Evolutionary conservation across 1,284 basidiomycete species (phyloP).

Genomic region (Mycena sp.): DNA sequence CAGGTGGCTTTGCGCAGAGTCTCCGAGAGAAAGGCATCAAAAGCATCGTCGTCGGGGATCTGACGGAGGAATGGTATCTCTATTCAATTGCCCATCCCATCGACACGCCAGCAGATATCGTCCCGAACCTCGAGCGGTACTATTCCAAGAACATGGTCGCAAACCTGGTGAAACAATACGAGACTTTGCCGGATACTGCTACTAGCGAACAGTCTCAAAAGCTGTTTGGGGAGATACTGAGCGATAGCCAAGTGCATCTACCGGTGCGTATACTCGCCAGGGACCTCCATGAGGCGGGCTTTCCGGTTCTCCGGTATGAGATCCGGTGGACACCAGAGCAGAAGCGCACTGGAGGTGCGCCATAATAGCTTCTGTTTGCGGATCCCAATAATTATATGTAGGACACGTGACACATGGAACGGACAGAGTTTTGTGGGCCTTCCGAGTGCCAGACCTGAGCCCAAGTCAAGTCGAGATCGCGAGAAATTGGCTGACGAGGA

Average conservation of each 20-base stretch:
- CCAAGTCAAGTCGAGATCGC: constrained; percentile 56
- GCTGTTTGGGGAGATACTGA: constrained; percentile 68
- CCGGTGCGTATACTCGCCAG: constrained; percentile 70
- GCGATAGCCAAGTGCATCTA: constrained; percentile 75
- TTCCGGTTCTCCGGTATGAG: constrained; percentile 73
- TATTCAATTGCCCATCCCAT: constrained; percentile 77
- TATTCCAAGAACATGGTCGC: constrained; percentile 60
- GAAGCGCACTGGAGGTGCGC: constrained; percentile 57
- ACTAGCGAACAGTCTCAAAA: constrained; percentile 52
- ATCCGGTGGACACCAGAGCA: constrained; percentile 77
- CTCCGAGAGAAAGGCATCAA: constrained; percentile 67
- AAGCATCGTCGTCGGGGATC: constrained; percentile 71
- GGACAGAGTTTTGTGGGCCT: constrained; percentile 58
- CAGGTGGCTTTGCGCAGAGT: constrained; percentile 62
- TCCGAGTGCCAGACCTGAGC: constrained; percentile 48
- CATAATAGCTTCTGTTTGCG: constrained; percentile 14
- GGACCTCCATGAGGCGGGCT: constrained; percentile 63
- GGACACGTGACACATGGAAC: constrained; percentile 76
- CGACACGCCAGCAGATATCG: constrained; percentile 54
- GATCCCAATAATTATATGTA: constrained; percentile 38
- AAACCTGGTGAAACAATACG: constrained; percentile 57
- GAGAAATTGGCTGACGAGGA: constrained; percentile 58
- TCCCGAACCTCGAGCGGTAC: constrained; percentile 68
- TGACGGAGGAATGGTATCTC: constrained; percentile 81
- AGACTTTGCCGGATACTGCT: constrained; percentile 47